phyloP scores from a whole-genome alignment of 2,329 filamentous ascomycete genomes.

The Colletotrichum trifolii region DNA sequence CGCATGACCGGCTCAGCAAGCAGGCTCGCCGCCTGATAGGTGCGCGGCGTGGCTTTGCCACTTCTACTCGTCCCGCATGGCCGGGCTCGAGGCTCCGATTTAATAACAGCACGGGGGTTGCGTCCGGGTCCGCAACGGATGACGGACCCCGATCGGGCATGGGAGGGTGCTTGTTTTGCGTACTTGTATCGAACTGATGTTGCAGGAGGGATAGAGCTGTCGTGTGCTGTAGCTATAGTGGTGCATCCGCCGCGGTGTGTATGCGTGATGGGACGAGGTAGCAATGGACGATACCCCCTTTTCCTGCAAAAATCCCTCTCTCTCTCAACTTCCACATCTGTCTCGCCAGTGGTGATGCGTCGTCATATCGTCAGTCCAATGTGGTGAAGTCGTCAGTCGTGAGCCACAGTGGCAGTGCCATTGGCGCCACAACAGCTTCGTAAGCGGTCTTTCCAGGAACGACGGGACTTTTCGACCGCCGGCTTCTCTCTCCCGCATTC shows the following conservation, averaged over 20 bases:
- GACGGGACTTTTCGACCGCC: background rate
- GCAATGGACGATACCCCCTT: constrained; percentile 39
- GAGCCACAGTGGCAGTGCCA: constrained; percentile 21
- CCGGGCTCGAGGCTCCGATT: constrained; percentile 31
- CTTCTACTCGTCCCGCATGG: constrained; percentile 32
- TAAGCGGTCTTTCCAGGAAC: constrained; percentile 10
- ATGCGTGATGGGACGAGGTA: constrained; percentile 33
- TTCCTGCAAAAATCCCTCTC: background rate
- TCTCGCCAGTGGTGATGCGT: too few relatives aligned
- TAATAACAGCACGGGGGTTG: constrained; percentile 29
- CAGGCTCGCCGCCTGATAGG: constrained; percentile 24
- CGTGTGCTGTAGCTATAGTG: constrained; percentile 14
- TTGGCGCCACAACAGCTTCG: constrained; percentile 20
- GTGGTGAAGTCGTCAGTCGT: background rate
- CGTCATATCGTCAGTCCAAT: too few relatives aligned
- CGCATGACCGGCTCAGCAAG: constrained; percentile 25
- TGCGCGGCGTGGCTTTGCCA: constrained; percentile 21
- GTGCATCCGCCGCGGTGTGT: constrained; percentile 21
- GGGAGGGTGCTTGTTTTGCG: constrained; percentile 30
- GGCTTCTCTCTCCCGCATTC: constrained; percentile 22
- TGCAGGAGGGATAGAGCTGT: constrained; percentile 18
- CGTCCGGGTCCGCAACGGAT: background rate
- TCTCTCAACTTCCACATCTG: too few relatives aligned
- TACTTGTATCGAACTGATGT: constrained; percentile 26
- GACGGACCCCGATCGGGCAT: background rate